Conservation (phyloP, 1,284 basidiomycete species). For the Ganoderma sp. region DNA sequence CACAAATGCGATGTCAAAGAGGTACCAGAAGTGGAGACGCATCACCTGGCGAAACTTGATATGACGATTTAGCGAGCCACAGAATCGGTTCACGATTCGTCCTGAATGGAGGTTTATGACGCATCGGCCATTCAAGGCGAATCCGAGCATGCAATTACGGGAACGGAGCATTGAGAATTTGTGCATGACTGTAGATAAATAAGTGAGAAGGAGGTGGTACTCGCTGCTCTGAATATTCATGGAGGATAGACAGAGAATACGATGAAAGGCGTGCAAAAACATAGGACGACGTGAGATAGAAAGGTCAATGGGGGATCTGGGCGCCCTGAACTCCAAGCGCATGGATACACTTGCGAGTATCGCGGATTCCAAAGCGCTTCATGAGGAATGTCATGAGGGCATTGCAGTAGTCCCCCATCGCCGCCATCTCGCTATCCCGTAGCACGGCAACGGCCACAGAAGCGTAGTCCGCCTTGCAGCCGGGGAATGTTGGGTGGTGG, state of each 20-base stretch:
- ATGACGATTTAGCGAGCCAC: too few species aligned
- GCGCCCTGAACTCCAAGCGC: neutral
- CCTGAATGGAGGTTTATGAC: too few species aligned
- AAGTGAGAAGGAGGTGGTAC: neutral
- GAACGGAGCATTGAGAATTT: too few species aligned
- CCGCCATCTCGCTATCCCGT: neutral
- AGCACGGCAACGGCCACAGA: neutral
- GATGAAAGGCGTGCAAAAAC: too few species aligned
- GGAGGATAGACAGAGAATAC: neutral
- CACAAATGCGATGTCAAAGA: too few species aligned
- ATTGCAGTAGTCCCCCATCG: constrained; percentile 1
- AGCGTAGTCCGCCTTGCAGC: neutral
- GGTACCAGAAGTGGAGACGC: too few species aligned
- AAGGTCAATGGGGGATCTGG: neutral
- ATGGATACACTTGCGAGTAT: neutral
- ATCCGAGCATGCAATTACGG: neutral
- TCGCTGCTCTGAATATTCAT: neutral
- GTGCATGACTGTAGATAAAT: too few species aligned
- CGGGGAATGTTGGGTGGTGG: neutral
- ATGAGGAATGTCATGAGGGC: neutral
- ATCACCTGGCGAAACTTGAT: too few species aligned
- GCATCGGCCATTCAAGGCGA: too few species aligned
- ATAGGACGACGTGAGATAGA: neutral
- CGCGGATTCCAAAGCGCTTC: constrained; percentile 1
- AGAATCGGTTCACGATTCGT: too few species aligned